Percentiles rank a stretch among this genome's conserved stretches.
Conservation (phyloP, 139 green algal genomes). For the Gonium pectorale region DNA sequence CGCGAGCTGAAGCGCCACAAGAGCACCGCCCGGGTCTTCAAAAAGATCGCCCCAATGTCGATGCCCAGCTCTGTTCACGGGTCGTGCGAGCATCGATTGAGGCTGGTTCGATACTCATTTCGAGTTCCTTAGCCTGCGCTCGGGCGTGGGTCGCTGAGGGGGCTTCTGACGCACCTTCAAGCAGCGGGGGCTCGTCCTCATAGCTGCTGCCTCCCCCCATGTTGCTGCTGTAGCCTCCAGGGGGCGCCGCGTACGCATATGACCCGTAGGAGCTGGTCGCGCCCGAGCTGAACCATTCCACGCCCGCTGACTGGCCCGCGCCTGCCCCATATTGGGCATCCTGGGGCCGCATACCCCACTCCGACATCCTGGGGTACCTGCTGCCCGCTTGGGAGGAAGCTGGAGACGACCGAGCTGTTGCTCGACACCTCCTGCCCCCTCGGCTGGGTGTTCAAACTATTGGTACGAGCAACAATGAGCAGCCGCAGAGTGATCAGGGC, state of each 20-base stretch:
- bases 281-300: constrained; percentile 62
- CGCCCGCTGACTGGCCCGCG: not conserved
- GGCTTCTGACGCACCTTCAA: constrained; percentile 90
- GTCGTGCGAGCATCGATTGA: too few species aligned
- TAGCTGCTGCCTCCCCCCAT: constrained; percentile 64
- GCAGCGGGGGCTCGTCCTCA: constrained; percentile 87
- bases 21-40: constrained; percentile 79
- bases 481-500: too few species aligned
- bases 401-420: too few species aligned
- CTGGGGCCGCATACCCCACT: constrained; percentile 28
- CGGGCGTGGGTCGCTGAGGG: too few species aligned
- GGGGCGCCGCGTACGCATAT: constrained; percentile 22
- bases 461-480: too few species aligned
- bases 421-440: too few species aligned
- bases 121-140: too few species aligned
- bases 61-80: constrained; percentile 91
- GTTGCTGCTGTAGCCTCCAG: constrained; percentile 13
- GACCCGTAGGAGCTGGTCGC: constrained; percentile 25
- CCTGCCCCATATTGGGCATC: not conserved
- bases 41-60: constrained; percentile 86
- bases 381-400: too few species aligned
- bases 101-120: too few species aligned
- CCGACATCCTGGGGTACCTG: too few species aligned
- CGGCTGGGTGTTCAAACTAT: too few species aligned
- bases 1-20: constrained; percentile 68